Base-by-base conservation (phyloP, 2,329 filamentous ascomycete genomes). In the Cryoendolithus antarcticus region DNA sequence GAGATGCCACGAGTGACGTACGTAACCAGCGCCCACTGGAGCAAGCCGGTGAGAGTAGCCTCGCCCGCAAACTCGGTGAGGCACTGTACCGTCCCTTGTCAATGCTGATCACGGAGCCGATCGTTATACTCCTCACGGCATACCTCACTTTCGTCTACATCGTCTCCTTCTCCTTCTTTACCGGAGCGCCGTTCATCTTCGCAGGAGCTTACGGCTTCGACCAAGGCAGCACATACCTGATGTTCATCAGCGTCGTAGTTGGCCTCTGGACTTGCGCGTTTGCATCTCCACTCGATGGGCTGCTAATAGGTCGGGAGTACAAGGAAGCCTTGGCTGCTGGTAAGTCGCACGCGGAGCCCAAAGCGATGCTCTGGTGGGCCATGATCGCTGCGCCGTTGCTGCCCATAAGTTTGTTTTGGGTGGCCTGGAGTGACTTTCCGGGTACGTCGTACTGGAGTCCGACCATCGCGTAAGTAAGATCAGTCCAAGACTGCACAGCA, bases 111-210 rank as follows among this genome's bases (percentile, higher is more conserved):
- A 43, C 44, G 8, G 63, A 65, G 40, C 65, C 64, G 1, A 63
- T 70, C 40, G 59, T 70, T 28, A 50, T 67, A 7, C 54, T 68
- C 6, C 59, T 73, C 42, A 62, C 50, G 68, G 69, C 0, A 69
- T 74, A 37, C 61, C 74, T 4, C 62, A 67, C 2, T 70, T 72
- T 68, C 51, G 60, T 64, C 0, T 65, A 62, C 34, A 66, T 75
- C 34, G 74, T 71, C 39, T 38, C 30, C 28, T 38, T 38, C 36
- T 30, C 36, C 15, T 38, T 32, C 36, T 32, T 38, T 15, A 21
- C 28, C 29, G 36, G 36, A 21, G 28, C 12, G 28, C 13, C 28
- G 19, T 38, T 19, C 11, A 31, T 38, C 9, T 38, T 38, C 36
- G 32, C 28, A 9, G 30, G 55, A 58, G 9, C 37, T 53, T 70